Conservation (phyloP, 768 basidiomycete species). For the Coprinopsis strossmayeri region DNA sequence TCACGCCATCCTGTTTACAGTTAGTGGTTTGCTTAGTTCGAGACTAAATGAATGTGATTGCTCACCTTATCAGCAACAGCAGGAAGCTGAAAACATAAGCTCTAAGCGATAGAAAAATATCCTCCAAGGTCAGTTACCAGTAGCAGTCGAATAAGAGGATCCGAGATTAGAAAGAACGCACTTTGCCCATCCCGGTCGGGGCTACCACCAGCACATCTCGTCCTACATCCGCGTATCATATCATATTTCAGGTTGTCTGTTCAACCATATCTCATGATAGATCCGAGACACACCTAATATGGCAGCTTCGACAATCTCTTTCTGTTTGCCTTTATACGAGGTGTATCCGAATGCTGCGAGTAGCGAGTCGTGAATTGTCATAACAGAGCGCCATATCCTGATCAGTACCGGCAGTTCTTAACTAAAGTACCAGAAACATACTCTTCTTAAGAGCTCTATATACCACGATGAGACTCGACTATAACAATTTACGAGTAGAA, state of each 20-base stretch:
- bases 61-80: conserved; percentile 57
- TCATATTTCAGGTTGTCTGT: not conserved
- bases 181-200: conserved; percentile 89
- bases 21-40: not conserved
- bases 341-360: conserved; percentile 60
- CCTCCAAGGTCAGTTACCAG: not conserved
- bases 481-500: not conserved
- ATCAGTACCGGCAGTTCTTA: not conserved
- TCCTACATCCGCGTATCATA: conserved; percentile 29
- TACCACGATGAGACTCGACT: not conserved
- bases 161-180: conserved; percentile 14
- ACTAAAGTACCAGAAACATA: not conserved
- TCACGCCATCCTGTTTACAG: conserved; percentile 51
- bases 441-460: not conserved
- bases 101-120: conserved; percentile 42
- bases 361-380: not conserved
- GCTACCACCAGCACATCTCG: conserved; percentile 74
- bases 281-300: conserved; percentile 38
- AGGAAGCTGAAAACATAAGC: conserved; percentile 81
- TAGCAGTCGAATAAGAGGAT: not conserved
- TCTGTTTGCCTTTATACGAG: conserved; percentile 71
- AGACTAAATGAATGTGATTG: not conserved
- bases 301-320: conserved; percentile 68
- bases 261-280: not conserved
- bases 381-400: not conserved